Base-by-base conservation (phyloP, 305 asterid species). In the Fraxinus platypoda region DNA sequence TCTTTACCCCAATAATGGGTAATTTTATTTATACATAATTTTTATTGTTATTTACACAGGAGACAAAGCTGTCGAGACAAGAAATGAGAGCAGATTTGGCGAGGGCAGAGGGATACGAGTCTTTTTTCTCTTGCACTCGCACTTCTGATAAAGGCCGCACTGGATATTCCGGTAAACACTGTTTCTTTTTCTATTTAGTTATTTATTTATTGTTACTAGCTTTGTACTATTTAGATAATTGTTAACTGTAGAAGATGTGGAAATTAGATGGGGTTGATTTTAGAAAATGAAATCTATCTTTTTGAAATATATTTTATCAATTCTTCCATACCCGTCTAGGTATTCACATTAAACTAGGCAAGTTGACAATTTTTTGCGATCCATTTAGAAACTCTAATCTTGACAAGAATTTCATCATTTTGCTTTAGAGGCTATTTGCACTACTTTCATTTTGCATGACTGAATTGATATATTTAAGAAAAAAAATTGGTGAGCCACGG, bases 101-200 rank as follows among this genome's bases (percentile, higher is more conserved):
- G 76, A 92, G 94, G 84, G 97, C 97, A 72, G 94, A 94, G 78
- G 99, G 99, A 31, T 95, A 95, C 74, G 99, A 95, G 84, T 94
- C 99, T 31, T 95, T 95, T 88, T 94, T 94, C 87, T 93, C 98
- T 80, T 95, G 97, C 89, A 92, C 97, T 15, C 97, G 97, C 79
- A 85, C 94, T 80, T 82, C 90, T 31, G 95, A 94, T 68, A 93
- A 89, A 87, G 95, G 97, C 82, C 96, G 99, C 64, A 90, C 95
- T 12, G 97, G 96, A 23, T 95, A 95, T 88, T 94, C 99, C 12
- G 98, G 98, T 95, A 5, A 46, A 71, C 35, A 43, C 49, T 30
- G 37, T 26, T 78, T 28, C n/a, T 30, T 62, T 28, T 21, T 59
- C 31, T 77, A 76, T 43, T 37, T 49, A 2, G 34, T 17, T 34